phyloP scores from a whole-genome alignment of 441 rosid species.

The Euphorbia schlechtendalii region DNA sequence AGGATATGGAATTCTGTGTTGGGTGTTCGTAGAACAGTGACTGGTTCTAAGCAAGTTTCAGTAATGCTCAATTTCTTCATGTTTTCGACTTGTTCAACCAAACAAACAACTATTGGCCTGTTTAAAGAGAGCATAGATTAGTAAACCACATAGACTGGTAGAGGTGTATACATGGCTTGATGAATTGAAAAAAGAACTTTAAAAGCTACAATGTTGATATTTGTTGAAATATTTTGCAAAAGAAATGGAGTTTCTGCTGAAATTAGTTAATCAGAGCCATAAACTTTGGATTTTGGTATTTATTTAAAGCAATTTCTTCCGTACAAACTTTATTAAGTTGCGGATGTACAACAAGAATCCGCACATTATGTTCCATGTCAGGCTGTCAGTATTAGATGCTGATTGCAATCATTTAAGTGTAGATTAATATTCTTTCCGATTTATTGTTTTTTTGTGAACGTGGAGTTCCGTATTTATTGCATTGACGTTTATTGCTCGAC shows the following conservation, averaged over 20 bases:
- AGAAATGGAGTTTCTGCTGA: background rate
- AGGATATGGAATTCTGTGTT: background rate
- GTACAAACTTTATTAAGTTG: background rate
- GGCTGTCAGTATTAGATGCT: background rate
- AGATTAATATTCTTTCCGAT: background rate
- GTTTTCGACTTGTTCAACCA: background rate
- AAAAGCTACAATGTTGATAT: background rate
- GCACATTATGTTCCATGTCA: background rate
- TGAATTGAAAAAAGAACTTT: background rate
- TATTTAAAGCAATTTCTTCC: background rate
- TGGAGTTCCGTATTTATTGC: background rate
- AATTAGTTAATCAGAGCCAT: background rate
- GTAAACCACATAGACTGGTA: background rate
- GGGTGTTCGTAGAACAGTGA: background rate
- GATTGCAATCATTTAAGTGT: background rate
- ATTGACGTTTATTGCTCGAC: background rate
- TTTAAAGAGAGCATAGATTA: background rate
- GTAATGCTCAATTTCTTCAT: too few species aligned
- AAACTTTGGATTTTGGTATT: background rate
- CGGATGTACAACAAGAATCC: background rate
- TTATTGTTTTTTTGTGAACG: background rate
- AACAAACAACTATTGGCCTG: background rate
- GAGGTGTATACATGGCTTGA: background rate
- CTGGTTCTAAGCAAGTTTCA: background rate
- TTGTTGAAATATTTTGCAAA: background rate